These are phyloP conservation scores for Fusarium sp. DNA, from an alignment of 2,329 filamentous ascomycete genomes.

Conservation along the genomic window DNA sequence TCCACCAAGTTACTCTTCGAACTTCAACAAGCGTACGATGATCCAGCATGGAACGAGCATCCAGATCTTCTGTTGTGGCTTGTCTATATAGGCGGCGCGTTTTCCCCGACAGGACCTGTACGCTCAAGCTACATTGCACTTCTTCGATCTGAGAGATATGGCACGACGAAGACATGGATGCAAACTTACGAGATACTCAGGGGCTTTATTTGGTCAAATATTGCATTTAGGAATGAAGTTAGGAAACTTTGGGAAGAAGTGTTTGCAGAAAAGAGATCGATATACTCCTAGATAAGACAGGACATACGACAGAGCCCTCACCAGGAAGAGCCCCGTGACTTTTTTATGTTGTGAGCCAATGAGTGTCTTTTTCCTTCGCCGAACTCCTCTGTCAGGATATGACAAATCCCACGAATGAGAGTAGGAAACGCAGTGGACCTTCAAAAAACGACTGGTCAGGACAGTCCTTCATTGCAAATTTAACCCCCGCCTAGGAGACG, in stretches of 20 bases:
- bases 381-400: too few species aligned
- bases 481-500: too few species aligned
- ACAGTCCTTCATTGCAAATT: too few species aligned
- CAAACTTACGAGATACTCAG: neutral
- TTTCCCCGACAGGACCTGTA: neutral
- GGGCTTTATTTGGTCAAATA: constrained; percentile 10
- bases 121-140: neutral
- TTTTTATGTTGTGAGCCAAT: too few species aligned
- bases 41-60: neutral
- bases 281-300: too few species aligned
- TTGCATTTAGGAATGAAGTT: neutral
- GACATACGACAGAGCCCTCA: too few species aligned
- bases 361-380: too few species aligned
- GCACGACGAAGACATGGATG: rapidly evolving
- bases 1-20: neutral
- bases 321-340: too few species aligned
- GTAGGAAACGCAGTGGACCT: too few species aligned
- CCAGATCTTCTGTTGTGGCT: neutral
- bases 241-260: neutral
- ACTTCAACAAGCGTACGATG: neutral
- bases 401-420: too few species aligned
- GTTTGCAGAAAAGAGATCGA: too few species aligned
- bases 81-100: neutral
- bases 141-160: neutral
- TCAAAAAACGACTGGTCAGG: too few species aligned